A percentile compares a stretch with the other conserved stretches of the same genome.
These are phyloP conservation scores for Henckelia pumila DNA, from an alignment of 257 asterid species.

Conservation along the genomic window DNA sequence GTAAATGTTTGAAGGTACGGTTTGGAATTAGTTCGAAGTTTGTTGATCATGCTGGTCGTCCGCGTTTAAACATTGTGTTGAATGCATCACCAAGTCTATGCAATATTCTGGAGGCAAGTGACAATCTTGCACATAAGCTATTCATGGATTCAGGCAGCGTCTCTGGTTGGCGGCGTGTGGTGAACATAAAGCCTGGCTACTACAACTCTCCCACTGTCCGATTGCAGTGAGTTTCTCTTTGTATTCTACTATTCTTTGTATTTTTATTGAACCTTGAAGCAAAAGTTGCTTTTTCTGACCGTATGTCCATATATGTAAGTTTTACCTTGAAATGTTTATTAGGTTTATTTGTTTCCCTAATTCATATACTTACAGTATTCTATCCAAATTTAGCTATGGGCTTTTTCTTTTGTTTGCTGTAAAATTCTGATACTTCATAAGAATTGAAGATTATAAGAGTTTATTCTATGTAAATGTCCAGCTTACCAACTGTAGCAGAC, in stretches of 20 bases:
- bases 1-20: slow-evolving; percentile 61
- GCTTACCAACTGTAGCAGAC: slow-evolving; percentile 61
- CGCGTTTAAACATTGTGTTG: slow-evolving; percentile 70
- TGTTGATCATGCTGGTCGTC: slow-evolving; percentile 65
- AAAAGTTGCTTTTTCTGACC: slow-evolving; percentile 1
- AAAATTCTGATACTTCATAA: not conserved
- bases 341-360: not conserved
- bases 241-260: not conserved
- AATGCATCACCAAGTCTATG: slow-evolving; percentile 58
- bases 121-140: slow-evolving; percentile 51
- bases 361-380: not conserved
- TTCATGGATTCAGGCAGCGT: slow-evolving; percentile 63
- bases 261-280: slow-evolving; percentile 7
- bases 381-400: not conserved
- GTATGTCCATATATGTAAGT: no score
- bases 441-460: slow-evolving; percentile 18
- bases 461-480: slow-evolving; percentile 32
- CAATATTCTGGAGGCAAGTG: slow-evolving; percentile 56
- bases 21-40: slow-evolving; percentile 71
- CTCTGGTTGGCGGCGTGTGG: slow-evolving; percentile 85
- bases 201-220: slow-evolving; percentile 70
- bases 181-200: slow-evolving; percentile 66
- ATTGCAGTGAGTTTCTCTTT: slow-evolving; percentile 60
- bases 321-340: not conserved
- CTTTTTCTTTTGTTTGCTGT: slow-evolving; percentile 3